A percentile compares a stretch with the other conserved stretches of the same genome.
Evolutionary conservation across 1,139 yeast species (phyloP).

Genomic region (Lodderomyces parapsilosis): DNA sequence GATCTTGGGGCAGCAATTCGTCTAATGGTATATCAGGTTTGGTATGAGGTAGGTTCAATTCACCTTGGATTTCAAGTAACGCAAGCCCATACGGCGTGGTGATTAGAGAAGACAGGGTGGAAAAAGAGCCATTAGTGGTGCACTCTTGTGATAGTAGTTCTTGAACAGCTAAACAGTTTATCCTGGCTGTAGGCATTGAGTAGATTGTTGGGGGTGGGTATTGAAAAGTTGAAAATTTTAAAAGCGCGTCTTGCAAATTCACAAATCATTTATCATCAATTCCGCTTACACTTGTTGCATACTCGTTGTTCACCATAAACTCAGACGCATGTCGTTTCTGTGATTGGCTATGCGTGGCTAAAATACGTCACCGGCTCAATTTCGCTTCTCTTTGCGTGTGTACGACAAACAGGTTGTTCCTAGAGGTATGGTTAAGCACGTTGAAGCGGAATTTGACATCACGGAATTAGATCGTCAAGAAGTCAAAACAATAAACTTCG

Average conservation of each 20-base stretch:
- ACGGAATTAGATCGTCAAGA: no score
- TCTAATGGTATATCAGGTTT: slow-evolving; percentile 26
- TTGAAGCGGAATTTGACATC: no score
- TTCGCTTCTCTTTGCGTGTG: no score
- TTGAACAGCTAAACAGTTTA: slow-evolving; percentile 30
- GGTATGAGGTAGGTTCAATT: slow-evolving; percentile 51
- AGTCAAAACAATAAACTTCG: no score
- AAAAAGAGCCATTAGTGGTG: background rate
- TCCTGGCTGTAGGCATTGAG: slow-evolving; percentile 25
- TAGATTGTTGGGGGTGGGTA: background rate
- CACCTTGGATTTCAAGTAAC: slow-evolving; percentile 72
- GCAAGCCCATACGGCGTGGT: slow-evolving; percentile 58
- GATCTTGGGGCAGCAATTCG: slow-evolving; percentile 14
- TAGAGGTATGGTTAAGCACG: no score
- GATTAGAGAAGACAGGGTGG: slow-evolving; percentile 16
- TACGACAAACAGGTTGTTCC: no score
- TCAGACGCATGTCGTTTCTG: no score
- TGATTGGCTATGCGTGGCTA: no score
- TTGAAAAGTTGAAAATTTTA: slow-evolving; percentile 1
- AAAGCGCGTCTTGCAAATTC: background rate
- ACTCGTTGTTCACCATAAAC: no score
- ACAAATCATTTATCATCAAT: no score
- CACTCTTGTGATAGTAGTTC: slow-evolving; percentile 16
- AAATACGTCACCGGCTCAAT: no score
- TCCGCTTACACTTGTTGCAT: no score